Conservation (phyloP, 1,284 basidiomycete species). For the Rhodotorula sp. region DNA sequence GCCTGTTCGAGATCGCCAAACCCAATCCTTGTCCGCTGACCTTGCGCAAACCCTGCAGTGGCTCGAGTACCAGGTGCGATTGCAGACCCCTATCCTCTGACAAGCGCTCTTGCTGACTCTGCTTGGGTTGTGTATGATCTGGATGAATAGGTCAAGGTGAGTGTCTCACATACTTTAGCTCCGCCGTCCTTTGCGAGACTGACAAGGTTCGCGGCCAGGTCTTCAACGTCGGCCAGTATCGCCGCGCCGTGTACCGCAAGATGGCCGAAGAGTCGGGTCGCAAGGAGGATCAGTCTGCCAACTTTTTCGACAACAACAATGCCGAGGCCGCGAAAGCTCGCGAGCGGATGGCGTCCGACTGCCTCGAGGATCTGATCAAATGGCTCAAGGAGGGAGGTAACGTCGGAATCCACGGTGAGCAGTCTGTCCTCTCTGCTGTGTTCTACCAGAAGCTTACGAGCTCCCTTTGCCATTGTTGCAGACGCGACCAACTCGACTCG, state of each 20-base stretch:
- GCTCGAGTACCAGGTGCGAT: constrained; percentile 98
- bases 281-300: constrained; percentile 85
- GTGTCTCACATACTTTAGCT: neutral
- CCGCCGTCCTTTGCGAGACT: neutral
- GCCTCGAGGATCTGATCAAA: constrained; percentile 87
- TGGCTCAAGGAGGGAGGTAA: constrained; percentile 92
- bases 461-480: constrained; percentile 46
- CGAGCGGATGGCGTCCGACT: constrained; percentile 84
- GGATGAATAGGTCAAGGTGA: constrained; percentile 35
- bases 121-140: neutral
- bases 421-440: too few species aligned
- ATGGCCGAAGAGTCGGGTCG: constrained; percentile 69
- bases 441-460: neutral
- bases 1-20: neutral
- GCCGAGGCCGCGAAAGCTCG: constrained; percentile 71
- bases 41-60: constrained; percentile 60
- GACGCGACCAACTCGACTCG: constrained; percentile 92
- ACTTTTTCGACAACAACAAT: constrained; percentile 89
- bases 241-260: constrained; percentile 81
- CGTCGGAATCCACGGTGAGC: constrained; percentile 91
- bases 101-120: neutral
- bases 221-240: constrained; percentile 96
- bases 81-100: constrained; percentile 41
- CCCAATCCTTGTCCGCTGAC: neutral
- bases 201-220: constrained; percentile 58